Evolutionary conservation across 805 yeast genomes (phyloP).

Genomic region (Ogataea salicorniae): DNA sequence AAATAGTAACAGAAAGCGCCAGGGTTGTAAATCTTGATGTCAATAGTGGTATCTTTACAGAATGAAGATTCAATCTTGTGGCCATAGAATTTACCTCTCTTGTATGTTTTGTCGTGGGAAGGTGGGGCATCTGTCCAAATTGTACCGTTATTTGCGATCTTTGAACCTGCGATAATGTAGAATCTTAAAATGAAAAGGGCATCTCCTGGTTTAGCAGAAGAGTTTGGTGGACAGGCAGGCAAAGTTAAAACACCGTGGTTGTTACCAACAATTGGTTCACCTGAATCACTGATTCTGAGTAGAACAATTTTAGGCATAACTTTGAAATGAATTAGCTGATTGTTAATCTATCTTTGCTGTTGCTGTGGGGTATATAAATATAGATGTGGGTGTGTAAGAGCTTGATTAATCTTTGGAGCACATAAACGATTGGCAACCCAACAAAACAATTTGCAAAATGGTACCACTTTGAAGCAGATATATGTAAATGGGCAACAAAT

Average conservation of each 20-base stretch:
- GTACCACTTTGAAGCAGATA: too few species aligned
- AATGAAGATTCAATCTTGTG: conserved; percentile 51
- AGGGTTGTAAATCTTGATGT: conserved; percentile 58
- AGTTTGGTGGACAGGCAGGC: conserved; percentile 40
- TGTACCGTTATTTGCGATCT: conserved; percentile 63
- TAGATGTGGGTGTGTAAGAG: too few species aligned
- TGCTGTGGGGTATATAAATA: too few species aligned
- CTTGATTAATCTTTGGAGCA: too few species aligned
- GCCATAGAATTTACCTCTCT: conserved; percentile 51
- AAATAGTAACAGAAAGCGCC: conserved; percentile 79
- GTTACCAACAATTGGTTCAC: conserved; percentile 39
- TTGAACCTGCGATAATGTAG: conserved; percentile 69
- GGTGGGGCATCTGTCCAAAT: conserved; percentile 73
- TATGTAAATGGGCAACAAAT: too few species aligned
- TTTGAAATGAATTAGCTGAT: background rate
- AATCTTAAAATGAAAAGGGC: conserved; percentile 48
- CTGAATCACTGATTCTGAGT: conserved; percentile 41
- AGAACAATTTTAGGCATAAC: conserved; percentile 36
- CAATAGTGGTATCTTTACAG: conserved; percentile 56
- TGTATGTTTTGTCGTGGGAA: conserved; percentile 36
- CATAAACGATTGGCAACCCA: too few species aligned
- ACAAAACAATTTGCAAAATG: too few species aligned
- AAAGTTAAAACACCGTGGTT: conserved; percentile 46
- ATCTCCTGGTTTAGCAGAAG: conserved; percentile 28
- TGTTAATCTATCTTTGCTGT: too few species aligned